These are phyloP conservation scores for Colletotrichum sp. DNA, from an alignment of 2,329 filamentous ascomycete genomes.

Conservation along the genomic window DNA sequence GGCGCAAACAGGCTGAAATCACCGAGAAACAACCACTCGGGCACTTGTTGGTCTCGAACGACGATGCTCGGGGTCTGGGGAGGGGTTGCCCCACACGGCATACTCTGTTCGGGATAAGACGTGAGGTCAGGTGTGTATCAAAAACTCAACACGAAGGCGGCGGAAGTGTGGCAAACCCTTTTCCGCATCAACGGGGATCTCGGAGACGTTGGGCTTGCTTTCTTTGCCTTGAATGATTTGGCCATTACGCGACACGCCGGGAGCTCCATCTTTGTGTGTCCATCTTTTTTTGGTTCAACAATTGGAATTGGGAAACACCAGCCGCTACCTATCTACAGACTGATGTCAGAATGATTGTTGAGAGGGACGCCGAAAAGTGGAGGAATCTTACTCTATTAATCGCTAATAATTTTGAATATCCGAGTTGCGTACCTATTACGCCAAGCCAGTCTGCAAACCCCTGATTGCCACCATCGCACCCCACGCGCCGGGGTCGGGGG, in stretches of 20 bases:
- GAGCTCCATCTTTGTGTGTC: background rate
- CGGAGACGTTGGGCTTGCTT: background rate
- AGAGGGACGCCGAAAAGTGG: background rate
- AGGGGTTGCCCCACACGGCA: background rate
- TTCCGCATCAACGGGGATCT: background rate
- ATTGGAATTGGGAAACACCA: background rate
- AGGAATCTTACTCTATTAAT: background rate
- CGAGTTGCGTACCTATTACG: background rate
- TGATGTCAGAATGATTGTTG: background rate
- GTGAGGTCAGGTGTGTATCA: background rate
- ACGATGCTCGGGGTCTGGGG: background rate
- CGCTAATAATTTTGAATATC: background rate
- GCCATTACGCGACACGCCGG: background rate
- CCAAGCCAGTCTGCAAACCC: conserved; percentile 36
- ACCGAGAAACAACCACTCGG: background rate
- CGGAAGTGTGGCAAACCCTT: background rate
- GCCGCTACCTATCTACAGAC: background rate
- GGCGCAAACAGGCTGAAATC: background rate
- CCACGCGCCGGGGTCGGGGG: conserved; percentile 72
- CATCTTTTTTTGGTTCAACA: background rate
- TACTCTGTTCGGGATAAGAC: background rate
- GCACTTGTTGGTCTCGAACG: background rate
- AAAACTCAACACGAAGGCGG: background rate
- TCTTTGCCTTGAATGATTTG: background rate
- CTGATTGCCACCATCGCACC: conserved; percentile 65